These are phyloP conservation scores for Cairneyella variabilis DNA, from an alignment of 495 filamentous ascomycete species.

Conservation along the genomic window DNA sequence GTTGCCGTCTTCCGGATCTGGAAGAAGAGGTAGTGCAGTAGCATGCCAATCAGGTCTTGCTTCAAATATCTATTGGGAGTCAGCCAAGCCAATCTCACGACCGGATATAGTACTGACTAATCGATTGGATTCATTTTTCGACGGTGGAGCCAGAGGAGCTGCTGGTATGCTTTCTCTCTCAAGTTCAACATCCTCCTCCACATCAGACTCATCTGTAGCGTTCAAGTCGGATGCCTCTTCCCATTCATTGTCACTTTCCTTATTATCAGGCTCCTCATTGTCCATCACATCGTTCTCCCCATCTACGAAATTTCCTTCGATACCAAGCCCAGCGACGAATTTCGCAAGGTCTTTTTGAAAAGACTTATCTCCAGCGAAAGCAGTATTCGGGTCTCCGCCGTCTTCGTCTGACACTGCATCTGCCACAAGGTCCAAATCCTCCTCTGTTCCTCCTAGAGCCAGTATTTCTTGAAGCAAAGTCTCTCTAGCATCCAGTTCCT, in stretches of 20 bases:
- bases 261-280: conserved; percentile 9
- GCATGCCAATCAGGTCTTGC: conserved; percentile 86
- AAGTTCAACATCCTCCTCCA: conserved; percentile 21
- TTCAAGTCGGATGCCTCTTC: conserved; percentile 17
- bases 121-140: conserved; percentile 20
- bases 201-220: conserved; percentile 24
- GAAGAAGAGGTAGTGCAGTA: conserved; percentile 54
- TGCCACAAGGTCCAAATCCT: conserved; percentile 64
- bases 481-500: conserved; percentile 18
- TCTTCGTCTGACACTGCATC: conserved; percentile 30
- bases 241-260: conserved; percentile 29
- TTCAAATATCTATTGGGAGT: conserved; percentile 57
- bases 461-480: conserved; percentile 65
- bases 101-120: conserved; percentile 18
- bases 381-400: conserved; percentile 25
- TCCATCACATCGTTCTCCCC: conserved; percentile 22
- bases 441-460: conserved; percentile 72
- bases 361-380: conserved; percentile 18
- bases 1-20: conserved; percentile 39
- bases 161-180: conserved; percentile 20
- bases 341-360: conserved; percentile 23
- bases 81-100: conserved; percentile 22
- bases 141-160: conserved; percentile 16
- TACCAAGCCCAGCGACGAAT: conserved; percentile 26
- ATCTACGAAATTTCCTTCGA: conserved; percentile 12